These are phyloP conservation scores for Calonectria honghensis DNA, from an alignment of 2,329 filamentous ascomycete genomes.

Conservation along the genomic window DNA sequence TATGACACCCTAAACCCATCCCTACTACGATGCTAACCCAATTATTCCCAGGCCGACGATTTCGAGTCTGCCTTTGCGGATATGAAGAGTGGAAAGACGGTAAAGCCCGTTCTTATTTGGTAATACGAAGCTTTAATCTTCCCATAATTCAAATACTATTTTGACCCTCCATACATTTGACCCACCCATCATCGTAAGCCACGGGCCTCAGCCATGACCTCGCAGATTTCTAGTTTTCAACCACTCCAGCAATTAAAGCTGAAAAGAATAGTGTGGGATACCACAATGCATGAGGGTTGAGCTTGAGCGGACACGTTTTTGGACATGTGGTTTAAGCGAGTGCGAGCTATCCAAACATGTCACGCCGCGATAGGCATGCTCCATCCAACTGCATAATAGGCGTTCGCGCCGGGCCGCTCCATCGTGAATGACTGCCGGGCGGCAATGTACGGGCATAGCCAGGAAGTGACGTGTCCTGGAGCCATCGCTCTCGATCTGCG, in stretches of 20 bases:
- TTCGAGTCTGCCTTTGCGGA: conserved; percentile 11
- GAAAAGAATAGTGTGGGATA: background rate
- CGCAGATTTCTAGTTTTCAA: background rate
- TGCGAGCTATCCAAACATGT: background rate
- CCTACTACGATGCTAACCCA: background rate
- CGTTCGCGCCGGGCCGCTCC: background rate
- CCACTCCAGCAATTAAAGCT: background rate
- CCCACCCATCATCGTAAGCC: background rate
- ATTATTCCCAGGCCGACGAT: background rate
- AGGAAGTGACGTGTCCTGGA: background rate
- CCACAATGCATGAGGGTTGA: background rate
- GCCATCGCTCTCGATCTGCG: background rate
- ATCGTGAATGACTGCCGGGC: background rate
- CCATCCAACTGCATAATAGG: background rate
- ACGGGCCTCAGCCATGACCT: background rate
- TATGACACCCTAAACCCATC: background rate
- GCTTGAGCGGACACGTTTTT: background rate
- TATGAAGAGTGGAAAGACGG: conserved; percentile 17
- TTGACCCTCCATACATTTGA: background rate
- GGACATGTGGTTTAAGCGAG: background rate
- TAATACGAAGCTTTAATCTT: background rate
- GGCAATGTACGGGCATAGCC: background rate
- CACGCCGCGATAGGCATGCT: background rate
- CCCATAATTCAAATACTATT: background rate
- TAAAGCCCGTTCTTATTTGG: conserved; percentile 9